Conservation (phyloP, 2,329 filamentous ascomycete genomes). For the Xylaria polymorpha region DNA sequence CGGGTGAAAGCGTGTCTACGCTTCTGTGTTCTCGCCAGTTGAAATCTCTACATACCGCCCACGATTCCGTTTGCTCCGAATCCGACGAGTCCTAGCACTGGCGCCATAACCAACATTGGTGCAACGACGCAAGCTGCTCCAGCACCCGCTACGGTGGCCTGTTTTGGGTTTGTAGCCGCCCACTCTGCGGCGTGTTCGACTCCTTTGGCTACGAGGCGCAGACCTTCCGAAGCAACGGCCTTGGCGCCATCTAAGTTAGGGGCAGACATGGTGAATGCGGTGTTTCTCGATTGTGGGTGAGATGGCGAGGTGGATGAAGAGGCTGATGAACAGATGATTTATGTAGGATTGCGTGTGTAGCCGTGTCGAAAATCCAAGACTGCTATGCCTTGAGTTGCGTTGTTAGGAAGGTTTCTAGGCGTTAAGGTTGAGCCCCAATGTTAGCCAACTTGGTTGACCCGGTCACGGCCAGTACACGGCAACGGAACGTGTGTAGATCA, state of each 20-base stretch:
- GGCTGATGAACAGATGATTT: neutral
- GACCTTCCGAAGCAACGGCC: neutral
- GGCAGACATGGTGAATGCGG: neutral
- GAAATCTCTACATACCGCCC: neutral
- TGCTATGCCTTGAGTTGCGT: neutral
- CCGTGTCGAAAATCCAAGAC: neutral
- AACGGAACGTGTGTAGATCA: neutral
- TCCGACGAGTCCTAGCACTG: neutral
- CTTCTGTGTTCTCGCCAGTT: neutral
- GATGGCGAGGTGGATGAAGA: neutral
- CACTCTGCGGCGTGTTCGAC: neutral
- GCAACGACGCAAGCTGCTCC: neutral
- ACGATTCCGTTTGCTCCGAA: slow-evolving; percentile 1
- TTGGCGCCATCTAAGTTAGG: neutral
- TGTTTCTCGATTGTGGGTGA: neutral
- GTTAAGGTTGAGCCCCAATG: neutral
- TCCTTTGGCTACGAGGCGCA: neutral
- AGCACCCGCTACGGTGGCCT: neutral
- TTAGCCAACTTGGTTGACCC: neutral
- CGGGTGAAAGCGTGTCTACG: neutral
- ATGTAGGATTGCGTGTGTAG: neutral
- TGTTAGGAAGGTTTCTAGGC: neutral
- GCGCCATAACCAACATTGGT: neutral
- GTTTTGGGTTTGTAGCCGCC: neutral
- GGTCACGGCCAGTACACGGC: neutral